Conservation (phyloP, 495 filamentous ascomycete genomes). For the Hypoxylon cercidicola region DNA sequence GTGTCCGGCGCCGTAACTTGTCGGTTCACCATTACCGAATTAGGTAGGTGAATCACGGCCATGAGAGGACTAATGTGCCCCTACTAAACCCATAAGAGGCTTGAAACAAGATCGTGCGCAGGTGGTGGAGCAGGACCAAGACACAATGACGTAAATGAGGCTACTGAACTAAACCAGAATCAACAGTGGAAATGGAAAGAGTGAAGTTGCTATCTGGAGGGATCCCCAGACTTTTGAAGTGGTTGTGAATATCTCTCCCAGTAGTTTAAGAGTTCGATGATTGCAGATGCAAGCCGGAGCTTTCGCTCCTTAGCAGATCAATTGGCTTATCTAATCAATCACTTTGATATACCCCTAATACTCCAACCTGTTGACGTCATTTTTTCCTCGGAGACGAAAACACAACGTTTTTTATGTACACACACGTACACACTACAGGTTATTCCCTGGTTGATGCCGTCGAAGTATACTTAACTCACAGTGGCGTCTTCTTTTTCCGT, state of each 20-base stretch:
- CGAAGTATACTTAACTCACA: no score
- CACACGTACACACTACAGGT: not conserved
- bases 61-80: not conserved
- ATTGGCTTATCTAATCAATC: not conserved
- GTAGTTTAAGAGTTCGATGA: not conserved
- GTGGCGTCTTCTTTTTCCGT: no score
- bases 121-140: not conserved
- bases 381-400: conserved; percentile 1
- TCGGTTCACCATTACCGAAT: conserved; percentile 35
- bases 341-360: not conserved
- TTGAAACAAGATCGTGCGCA: not conserved
- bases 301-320: conserved; percentile 19
- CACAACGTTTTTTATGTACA: not conserved
- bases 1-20: conserved; percentile 11
- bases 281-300: conserved; percentile 20
- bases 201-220: conserved; percentile 6
- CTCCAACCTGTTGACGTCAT: conserved; percentile 29
- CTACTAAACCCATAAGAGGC: conserved; percentile 2
- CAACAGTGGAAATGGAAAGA: conserved; percentile 3
- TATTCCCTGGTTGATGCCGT: no score
- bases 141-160: conserved; percentile 24
- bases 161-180: conserved; percentile 12
- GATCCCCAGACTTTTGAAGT: conserved; percentile 17
- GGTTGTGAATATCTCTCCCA: not conserved
- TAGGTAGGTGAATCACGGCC: conserved; percentile 23